These are phyloP conservation scores for Leccinum olivaceopallidum DNA, from an alignment of 768 basidiomycete species.

Conservation along the genomic window DNA sequence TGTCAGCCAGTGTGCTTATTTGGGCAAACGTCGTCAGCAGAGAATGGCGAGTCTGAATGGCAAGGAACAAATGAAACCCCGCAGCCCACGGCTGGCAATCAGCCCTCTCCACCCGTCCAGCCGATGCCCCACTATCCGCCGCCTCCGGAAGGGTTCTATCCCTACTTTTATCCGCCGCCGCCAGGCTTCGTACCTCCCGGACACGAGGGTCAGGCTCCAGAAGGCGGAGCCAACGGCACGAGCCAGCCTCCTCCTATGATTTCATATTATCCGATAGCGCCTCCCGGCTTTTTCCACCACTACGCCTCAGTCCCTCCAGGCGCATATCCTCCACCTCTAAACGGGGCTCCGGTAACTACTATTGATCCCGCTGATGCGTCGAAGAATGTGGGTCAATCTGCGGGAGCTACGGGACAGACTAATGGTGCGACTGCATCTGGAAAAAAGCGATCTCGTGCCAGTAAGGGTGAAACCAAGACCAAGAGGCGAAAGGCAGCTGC, in stretches of 20 bases:
- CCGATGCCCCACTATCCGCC: constrained; percentile 34
- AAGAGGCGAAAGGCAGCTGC: constrained; percentile 35
- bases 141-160: constrained; percentile 44
- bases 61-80: constrained; percentile 25
- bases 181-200: constrained; percentile 41
- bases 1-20: constrained; percentile 15
- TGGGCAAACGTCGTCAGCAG: constrained; percentile 12
- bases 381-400: constrained; percentile 23
- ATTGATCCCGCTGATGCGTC: constrained; percentile 30
- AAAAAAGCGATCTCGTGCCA: constrained; percentile 32
- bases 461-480: constrained; percentile 31
- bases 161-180: constrained; percentile 43
- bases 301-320: constrained; percentile 32
- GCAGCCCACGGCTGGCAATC: constrained; percentile 13
- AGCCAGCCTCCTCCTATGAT: constrained; percentile 33
- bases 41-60: constrained; percentile 37
- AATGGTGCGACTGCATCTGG: constrained; percentile 21
- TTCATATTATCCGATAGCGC: constrained; percentile 39
- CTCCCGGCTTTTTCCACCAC: constrained; percentile 42
- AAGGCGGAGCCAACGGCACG: constrained; percentile 33
- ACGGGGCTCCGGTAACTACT: constrained; percentile 25
- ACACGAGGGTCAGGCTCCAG: constrained; percentile 38
- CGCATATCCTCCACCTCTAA: constrained; percentile 33
- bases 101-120: constrained; percentile 30
- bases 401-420: constrained; percentile 17